phyloP scores from a whole-genome alignment of 129 eudicot genomes.

The Pseudognaphalium luteoalbum region DNA sequence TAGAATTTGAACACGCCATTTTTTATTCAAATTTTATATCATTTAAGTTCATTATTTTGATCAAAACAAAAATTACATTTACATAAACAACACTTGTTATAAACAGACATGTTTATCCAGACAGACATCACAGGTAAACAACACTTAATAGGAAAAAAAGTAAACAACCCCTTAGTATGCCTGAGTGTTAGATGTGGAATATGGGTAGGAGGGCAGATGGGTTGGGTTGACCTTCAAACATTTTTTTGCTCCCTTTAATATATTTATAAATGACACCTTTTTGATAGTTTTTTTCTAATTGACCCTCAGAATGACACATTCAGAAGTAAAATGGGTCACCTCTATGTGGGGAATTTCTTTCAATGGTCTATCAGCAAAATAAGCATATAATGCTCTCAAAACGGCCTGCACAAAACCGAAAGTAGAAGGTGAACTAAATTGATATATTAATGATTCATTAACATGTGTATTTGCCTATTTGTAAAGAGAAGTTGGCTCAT shows the following conservation, averaged over 20 bases:
- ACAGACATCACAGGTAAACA: too few relatives aligned
- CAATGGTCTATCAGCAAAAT: conserved; percentile 96
- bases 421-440: neutral
- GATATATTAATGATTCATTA: neutral
- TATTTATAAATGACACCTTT: neutral
- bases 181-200: neutral
- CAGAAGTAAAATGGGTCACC: conserved; percentile 42
- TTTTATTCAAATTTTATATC: too few relatives aligned
- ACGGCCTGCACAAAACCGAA: conserved; percentile 62
- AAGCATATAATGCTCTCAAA: conserved; percentile 95
- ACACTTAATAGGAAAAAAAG: too few relatives aligned
- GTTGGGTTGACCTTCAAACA: neutral
- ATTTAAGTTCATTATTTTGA: too few relatives aligned
- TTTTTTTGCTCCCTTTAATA: neutral
- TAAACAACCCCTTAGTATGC: too few relatives aligned
- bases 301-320: neutral
- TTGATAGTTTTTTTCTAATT: neutral
- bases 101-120: too few relatives aligned
- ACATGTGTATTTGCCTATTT: neutral
- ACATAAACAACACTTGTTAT: too few relatives aligned
- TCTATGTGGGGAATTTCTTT: conserved; percentile 96
- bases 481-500: neutral
- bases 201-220: neutral
- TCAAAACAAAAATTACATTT: too few relatives aligned
- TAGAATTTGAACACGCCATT: too few relatives aligned